Base-by-base conservation (phyloP, 108 stramenopile species). In the Stephanodiscus minutulus region DNA sequence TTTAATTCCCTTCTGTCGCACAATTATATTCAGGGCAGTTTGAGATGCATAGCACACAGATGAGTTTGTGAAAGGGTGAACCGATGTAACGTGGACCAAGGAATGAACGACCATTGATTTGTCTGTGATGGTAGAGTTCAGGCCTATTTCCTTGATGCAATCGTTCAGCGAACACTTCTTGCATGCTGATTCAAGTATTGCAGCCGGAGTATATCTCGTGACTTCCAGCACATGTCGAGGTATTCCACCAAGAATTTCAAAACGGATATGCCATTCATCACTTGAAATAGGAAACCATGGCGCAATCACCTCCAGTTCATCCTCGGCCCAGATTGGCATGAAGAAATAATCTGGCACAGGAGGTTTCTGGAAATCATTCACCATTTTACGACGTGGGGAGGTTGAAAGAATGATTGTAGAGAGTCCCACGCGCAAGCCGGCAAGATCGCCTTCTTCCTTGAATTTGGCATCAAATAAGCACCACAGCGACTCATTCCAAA, bases 251-350 rank as follows among this genome's bases (percentile, higher is more conserved):
- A n/a, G n/a, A n/a, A n/a, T n/a, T n/a, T n/a, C n/a, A n/a, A n/a
- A 61, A 61, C 60, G 60, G 29, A 29, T 27, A 29, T 5, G 60
- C 60, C 60, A 61, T 31, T 61, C 60, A 61, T 36, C 13, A 53
- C 7, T 22, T 59, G 57, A 29, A 29, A n/a, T n/a, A n/a, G n/a
- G n/a, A 31, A 29, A 61, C 1, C 27, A 33, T 61, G 60, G 60
- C 10, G 60, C 60, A 61, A 61, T 61, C 25, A 31, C 60, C 31
- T 61, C 60, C 60, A 61, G 5, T 61, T 61, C 29, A 2, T 22
- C 22, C 60, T 61, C 60, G 60, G 60, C n/a, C 60, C 60, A 61
- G 37, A 41, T n/a, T n/a, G n/a, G n/a, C n/a, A n/a, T n/a, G n/a
- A n/a, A n/a, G n/a, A n/a, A n/a, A n/a, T n/a, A n/a, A n/a, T n/a